These are phyloP conservation scores for Tetratostichococcus sp. DNA, from an alignment of 139 green algal species.

Conservation along the genomic window DNA sequence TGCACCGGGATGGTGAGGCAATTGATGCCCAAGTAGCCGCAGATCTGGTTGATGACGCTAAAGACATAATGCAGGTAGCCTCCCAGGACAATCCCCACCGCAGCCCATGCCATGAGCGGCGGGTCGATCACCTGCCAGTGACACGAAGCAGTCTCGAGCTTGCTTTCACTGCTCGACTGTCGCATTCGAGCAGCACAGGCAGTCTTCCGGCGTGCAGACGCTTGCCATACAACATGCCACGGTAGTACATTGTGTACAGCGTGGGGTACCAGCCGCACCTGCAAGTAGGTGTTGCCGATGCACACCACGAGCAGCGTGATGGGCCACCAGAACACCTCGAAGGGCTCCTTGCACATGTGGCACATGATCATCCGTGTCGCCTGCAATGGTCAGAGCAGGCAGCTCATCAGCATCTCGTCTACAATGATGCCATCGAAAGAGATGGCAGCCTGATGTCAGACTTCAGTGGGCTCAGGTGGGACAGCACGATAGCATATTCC, in stretches of 20 bases:
- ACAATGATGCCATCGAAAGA: neutral
- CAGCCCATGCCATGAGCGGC: constrained; percentile 15
- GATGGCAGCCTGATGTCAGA: neutral
- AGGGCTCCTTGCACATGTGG: constrained; percentile 89
- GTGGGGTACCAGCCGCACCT: neutral
- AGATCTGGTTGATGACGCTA: constrained; percentile 65
- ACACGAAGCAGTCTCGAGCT: no score
- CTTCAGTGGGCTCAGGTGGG: no score
- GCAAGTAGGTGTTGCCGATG: constrained; percentile 21
- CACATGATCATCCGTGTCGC: constrained; percentile 81
- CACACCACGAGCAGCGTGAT: constrained; percentile 26
- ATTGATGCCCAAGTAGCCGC: constrained; percentile 65
- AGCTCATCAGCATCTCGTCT: neutral
- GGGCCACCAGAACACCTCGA: constrained; percentile 41
- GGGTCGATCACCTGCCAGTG: constrained; percentile 6
- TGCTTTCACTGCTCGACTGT: no score
- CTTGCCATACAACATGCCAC: no score
- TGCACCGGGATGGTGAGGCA: constrained; percentile 62
- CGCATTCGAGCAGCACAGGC: no score
- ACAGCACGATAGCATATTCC: no score
- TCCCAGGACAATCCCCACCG: constrained; percentile 29
- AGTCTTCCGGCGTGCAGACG: no score
- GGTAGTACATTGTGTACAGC: no score
- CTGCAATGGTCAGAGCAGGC: constrained; percentile 12
- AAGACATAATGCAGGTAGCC: constrained; percentile 70